Evolutionary conservation across 768 basidiomycete species (phyloP).

Genomic region (Trametes gibbosa): DNA sequence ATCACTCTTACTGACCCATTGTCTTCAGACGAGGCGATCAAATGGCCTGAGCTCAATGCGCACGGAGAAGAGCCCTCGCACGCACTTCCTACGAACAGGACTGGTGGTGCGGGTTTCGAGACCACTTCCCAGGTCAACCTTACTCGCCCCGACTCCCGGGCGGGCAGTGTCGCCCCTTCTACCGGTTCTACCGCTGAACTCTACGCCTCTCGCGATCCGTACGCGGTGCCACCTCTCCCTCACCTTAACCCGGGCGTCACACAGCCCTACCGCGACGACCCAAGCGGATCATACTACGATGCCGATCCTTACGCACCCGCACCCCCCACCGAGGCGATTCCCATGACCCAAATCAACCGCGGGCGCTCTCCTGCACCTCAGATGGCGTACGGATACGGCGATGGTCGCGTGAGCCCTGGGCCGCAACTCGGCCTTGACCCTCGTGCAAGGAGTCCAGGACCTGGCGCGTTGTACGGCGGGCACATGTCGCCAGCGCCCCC

Average conservation of each 20-base stretch:
- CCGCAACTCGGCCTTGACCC: slow-evolving; percentile 11
- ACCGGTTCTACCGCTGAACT: slow-evolving; percentile 41
- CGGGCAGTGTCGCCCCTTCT: slow-evolving; percentile 46
- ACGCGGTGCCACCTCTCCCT: slow-evolving; percentile 80
- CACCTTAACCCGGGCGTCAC: slow-evolving; percentile 65
- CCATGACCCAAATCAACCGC: slow-evolving; percentile 62
- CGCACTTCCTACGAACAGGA: slow-evolving; percentile 64
- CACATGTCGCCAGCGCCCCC: slow-evolving; percentile 16
- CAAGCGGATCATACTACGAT: slow-evolving; percentile 48
- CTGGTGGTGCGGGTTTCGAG: slow-evolving; percentile 73
- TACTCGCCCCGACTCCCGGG: slow-evolving; percentile 45
- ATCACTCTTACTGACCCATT: background rate
- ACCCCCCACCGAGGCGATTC: slow-evolving; percentile 69
- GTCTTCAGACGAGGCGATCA: slow-evolving; percentile 72
- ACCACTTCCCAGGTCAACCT: slow-evolving; percentile 59
- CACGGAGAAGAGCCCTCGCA: slow-evolving; percentile 40
- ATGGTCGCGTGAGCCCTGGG: slow-evolving; percentile 16
- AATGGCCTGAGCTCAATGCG: slow-evolving; percentile 85
- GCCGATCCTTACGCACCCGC: slow-evolving; percentile 81
- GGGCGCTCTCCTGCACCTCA: slow-evolving; percentile 27
- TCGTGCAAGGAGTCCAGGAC: slow-evolving; percentile 20
- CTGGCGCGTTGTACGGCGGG: slow-evolving; percentile 12
- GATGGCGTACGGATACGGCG: slow-evolving; percentile 10
- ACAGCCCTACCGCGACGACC: slow-evolving; percentile 74
- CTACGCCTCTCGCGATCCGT: slow-evolving; percentile 55